Evolutionary conservation across 1,284 basidiomycete species (phyloP).

Genomic region (Trichosporon sp.): DNA sequence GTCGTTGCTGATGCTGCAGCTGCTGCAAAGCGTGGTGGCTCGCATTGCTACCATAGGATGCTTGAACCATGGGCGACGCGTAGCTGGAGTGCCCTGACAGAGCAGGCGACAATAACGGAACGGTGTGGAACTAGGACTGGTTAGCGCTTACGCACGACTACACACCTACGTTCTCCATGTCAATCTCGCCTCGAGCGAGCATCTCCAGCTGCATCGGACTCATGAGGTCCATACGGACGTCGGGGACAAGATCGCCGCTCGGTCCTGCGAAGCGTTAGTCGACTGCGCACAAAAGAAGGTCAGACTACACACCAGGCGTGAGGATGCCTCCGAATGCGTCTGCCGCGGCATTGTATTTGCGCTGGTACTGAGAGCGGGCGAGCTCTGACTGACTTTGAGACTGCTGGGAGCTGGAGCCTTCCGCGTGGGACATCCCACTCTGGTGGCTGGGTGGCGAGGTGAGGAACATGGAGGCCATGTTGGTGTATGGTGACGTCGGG

Average conservation of each 20-base stretch:
- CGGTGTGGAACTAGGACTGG: constrained; percentile 38
- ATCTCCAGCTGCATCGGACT: constrained; percentile 54
- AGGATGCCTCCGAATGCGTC: constrained; percentile 28
- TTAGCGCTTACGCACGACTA: no score
- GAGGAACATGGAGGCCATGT: constrained; percentile 49
- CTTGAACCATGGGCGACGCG: constrained; percentile 40
- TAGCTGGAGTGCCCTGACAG: constrained; percentile 43
- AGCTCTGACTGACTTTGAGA: constrained; percentile 22
- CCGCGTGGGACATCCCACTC: constrained; percentile 16
- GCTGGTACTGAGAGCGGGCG: constrained; percentile 22
- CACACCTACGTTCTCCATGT: constrained; percentile 43
- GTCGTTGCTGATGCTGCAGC: constrained; percentile 52
- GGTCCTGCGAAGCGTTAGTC: constrained; percentile 37
- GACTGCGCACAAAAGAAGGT: constrained; percentile 4
- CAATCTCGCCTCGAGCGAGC: constrained; percentile 42
- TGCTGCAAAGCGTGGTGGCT: constrained; percentile 45
- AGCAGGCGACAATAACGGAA: constrained; percentile 50
- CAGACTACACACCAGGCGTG: constrained; percentile 43
- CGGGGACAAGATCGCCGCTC: constrained; percentile 51
- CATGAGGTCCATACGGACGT: constrained; percentile 46
- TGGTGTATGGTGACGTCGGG: constrained; percentile 40
- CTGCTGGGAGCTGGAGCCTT: constrained; percentile 14
- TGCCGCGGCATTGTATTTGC: constrained; percentile 25
- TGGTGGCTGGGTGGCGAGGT: constrained; percentile 37
- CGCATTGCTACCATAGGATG: constrained; percentile 29